Evolutionary conservation across 805 yeast genomes (phyloP), one percentile per base, ranked within the genome.

Genomic region (Saturnispora gosingensis): DNA sequence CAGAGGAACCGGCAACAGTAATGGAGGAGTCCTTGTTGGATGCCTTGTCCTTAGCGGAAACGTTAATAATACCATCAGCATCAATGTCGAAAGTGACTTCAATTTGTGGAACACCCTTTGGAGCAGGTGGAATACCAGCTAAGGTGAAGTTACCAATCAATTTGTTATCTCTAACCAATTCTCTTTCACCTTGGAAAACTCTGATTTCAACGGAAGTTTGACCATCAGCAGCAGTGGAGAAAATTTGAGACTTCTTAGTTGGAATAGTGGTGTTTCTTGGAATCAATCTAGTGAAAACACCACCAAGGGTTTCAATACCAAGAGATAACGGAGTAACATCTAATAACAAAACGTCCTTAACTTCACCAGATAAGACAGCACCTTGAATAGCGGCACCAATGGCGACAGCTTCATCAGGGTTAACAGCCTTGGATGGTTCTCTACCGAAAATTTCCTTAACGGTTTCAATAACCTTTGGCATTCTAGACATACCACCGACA

Each of bases 121-220:
- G 90, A 62, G 93, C 93, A 60, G 95, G 95, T 67, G 95, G 97
- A 62, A 89, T 89, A 73, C 97, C 97, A 58, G 93, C 77, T 65
- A 89, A 80, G 56, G 95, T 89, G 76, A 89, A 89, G 86, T 90
- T 89, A 73, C 97, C 97, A 70, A 89, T 87, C 70, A 90, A 81
- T 78, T 90, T 89, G 87, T 89, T 89, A 80, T 89, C 97, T 77
- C 95, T 85, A 66, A 91, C 95, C 68, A 90, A 83, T 77, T 89
- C 97, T 80, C 97, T 87, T 81, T 89, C 97, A 79, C 97, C 97
- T 78, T 89, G 97, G 96, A 88, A 90, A 55, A 89, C 97, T 77
- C 97, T 85, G 75, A 89, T 89, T 78, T 88, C 96, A 62, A 88
- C 96, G 63, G 95, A 85, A 59, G 96, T 88, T 79, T 88, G 97